Evolutionary conservation across 1,284 basidiomycete genomes (phyloP), one percentile per base, ranked within the genome.

Genomic region (Sporisorium reilianum): DNA sequence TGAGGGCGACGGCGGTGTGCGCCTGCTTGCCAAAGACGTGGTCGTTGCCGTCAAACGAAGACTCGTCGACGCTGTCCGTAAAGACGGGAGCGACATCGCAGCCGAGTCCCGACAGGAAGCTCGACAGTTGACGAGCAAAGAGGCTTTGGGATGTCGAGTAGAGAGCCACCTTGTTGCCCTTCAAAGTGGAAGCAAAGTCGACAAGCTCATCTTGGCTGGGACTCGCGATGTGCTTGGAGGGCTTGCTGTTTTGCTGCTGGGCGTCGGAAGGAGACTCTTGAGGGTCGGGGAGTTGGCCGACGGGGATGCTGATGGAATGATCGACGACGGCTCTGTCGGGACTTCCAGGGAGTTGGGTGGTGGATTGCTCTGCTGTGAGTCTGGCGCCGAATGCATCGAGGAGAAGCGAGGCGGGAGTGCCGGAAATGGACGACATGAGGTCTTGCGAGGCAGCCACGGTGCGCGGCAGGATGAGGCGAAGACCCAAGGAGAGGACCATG

Each of bases 1-100:
- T 69, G 25, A 77, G 45, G 0, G 78, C 76, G 23, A 80, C 69
- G 20, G 78, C 78, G 20, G 78, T 79, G 32, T 71, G 55, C 14
- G 58, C 50, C 48, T 57, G 59, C 32, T 63, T 59, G 26, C 63
- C 69, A 48, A 59, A 66, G 26, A 59, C 55, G 18, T 40, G 36
- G 12, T 55, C 59, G 20, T 48, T 28, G 11, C 65, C 63, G 1
- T 49, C 26, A 14, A 61, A 53, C 0, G 64, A 58, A n/a, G 28
- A 30, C 30, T 61, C 67, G 26, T 77, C 64, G 20, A 38, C 41
- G 26, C 28, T 61, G 42, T 71, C 67, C 5, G 66, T 45, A 10
- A 65, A 64, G 26, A 76, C 66, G 10, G 60, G 63, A 7, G 75
- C 68, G n/a, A 73, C 52, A 18, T 72, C 57, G 50, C 77, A 79